These are phyloP conservation scores for Trichoderma asperelloides DNA, from an alignment of 495 filamentous ascomycete species.

Conservation along the genomic window DNA sequence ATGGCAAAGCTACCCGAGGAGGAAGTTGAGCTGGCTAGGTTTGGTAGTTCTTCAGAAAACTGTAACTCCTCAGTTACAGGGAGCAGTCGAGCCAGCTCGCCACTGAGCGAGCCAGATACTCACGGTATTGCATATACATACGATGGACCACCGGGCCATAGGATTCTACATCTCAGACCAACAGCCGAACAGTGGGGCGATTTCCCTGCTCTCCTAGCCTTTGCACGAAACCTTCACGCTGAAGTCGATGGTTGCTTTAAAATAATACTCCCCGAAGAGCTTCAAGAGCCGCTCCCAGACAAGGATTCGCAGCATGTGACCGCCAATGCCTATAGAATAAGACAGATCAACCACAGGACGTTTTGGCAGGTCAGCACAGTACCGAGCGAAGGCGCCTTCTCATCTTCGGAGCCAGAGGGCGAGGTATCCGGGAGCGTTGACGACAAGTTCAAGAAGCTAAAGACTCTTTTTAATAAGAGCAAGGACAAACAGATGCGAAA, in stretches of 20 bases:
- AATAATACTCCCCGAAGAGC: conserved; percentile 9
- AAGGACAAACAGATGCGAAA: conserved; percentile 10
- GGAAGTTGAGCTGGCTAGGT: background rate
- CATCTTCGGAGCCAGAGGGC: background rate
- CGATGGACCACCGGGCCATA: background rate
- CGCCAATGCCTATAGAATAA: conserved; percentile 11
- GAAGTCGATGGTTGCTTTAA: conserved; percentile 13
- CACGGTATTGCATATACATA: background rate
- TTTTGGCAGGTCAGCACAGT: conserved; percentile 6
- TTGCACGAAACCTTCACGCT: conserved; percentile 8
- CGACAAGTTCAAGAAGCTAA: background rate
- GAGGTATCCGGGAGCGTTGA: background rate
- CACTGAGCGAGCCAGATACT: background rate
- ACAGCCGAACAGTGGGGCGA: conserved; percentile 13
- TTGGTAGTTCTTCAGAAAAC: background rate
- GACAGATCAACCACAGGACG: background rate
- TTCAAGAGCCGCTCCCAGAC: conserved; percentile 9
- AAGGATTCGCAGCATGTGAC: conserved; percentile 1
- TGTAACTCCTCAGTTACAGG: background rate
- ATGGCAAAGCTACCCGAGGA: background rate
- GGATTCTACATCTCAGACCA: conserved; percentile 11
- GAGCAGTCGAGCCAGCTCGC: background rate
- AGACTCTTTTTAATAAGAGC: conserved; percentile 12
- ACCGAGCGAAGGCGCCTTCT: conserved; percentile 1
- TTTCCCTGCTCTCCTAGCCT: conserved; percentile 11